Conservation (phyloP, 169 alveolate genomes). For the Toxoplasma gondii region DNA sequence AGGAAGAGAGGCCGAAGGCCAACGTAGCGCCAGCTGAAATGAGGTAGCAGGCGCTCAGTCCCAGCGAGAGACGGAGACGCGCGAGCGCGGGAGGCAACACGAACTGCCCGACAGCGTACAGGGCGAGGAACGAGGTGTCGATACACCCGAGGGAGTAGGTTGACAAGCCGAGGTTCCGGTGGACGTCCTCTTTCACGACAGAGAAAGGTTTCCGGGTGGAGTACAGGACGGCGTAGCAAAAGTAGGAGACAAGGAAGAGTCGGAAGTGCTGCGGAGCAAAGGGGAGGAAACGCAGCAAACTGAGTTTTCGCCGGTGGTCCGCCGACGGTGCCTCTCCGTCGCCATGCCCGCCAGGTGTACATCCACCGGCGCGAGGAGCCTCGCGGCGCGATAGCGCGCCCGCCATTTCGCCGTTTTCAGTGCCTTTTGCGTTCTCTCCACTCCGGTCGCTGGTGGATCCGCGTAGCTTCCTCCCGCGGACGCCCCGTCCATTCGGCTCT, state of each 20-base stretch:
- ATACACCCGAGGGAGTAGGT: conserved; percentile 71
- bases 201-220: conserved; percentile 77
- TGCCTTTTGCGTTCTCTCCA: background rate
- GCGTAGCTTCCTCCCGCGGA: background rate
- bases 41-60: conserved; percentile 53
- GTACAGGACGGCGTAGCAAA: conserved; percentile 69
- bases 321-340: background rate
- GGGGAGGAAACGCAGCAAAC: conserved; percentile 1
- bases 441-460: background rate
- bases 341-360: background rate
- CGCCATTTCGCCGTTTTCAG: background rate
- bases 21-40: conserved; percentile 63
- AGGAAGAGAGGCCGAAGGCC: conserved; percentile 61
- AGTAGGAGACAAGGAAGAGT: conserved; percentile 65
- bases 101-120: conserved; percentile 76
- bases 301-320: background rate
- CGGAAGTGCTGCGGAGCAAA: background rate
- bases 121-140: conserved; percentile 75
- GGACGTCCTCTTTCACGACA: conserved; percentile 73
- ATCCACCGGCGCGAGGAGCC: background rate
- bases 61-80: background rate
- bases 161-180: conserved; percentile 54
- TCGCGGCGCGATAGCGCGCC: background rate
- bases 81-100: conserved; percentile 70
- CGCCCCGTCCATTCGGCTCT: background rate